Base-by-base conservation (phyloP, 345 rosid genomes). In the Populus ilicifolia region DNA sequence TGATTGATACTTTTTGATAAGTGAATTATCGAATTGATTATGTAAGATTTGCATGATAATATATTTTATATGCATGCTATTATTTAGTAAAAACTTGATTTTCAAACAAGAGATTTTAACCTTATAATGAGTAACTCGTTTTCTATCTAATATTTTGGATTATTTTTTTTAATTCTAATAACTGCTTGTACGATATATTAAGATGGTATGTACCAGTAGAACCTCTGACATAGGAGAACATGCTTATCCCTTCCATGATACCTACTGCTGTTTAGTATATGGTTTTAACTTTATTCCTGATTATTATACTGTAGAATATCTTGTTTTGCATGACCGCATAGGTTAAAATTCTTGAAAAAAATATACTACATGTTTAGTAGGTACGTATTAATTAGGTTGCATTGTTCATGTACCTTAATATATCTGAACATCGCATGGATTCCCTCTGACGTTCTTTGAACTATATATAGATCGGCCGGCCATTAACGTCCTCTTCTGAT, bases 161-260 rank as follows among this genome's bases (percentile, higher is more conserved):
- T 39, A n/a, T 39, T 39, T 2, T 39, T 39, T 39, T 33, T 33
- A 33, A 33, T 33, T 33, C 5, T 33, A 33, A 33, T 33, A 4
- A 33, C 46, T 11, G 46, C 11, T 25, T 23, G 13, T 25, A 30
- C 6, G 30, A 62, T 25, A 12, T 64, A 29, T 33, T 33, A 5
- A 33, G 12, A 18, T 20, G 41, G 5, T 5, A 72, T 8, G 70
- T 67, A 68, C 1, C 67, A 76, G 36, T 68, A 1, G 66, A 36
- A 76, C 20, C 38, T 76, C 59, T 25, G 8, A 18, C 35, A 38
- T 16, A 52, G 59, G 39, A 18, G 36, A 39, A 27, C 27, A 39
- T 69, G 38, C 12, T 25, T 39, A 59, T 27, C 69, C 52, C 74
- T 41, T 69, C 41, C 79, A 76, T 59, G 44, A 68, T 41, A 69